Percentiles rank a stretch among this genome's conserved stretches.
phyloP scores from a whole-genome alignment of 1,284 basidiomycete species.

The Malassezia arunalokei region DNA sequence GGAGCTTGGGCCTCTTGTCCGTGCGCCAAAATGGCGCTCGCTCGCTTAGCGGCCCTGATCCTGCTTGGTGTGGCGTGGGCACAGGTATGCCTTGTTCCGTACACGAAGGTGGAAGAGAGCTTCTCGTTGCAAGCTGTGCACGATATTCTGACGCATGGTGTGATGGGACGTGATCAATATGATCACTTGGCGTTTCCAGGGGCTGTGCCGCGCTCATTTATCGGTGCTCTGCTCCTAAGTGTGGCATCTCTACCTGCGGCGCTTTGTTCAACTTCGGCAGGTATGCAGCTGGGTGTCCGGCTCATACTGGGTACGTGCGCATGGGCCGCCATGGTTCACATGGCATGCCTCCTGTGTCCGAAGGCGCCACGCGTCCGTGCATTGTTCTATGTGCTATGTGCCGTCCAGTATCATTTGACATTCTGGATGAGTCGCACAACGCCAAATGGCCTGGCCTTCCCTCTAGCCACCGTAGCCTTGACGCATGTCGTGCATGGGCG shows the following conservation, averaged over 20 bases:
- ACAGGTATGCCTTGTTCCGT: constrained; percentile 52
- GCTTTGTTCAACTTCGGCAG: constrained; percentile 52
- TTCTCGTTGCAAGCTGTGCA: constrained; percentile 87
- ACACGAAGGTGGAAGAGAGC: constrained; percentile 92
- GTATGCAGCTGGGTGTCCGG: constrained; percentile 59
- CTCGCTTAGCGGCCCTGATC: neutral
- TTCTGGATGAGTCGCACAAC: constrained; percentile 87
- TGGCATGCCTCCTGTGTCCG: constrained; percentile 45
- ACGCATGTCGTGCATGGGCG: constrained; percentile 51
- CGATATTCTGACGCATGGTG: constrained; percentile 69
- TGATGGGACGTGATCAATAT: constrained; percentile 53
- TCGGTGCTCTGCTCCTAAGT: constrained; percentile 53
- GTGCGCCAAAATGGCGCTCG: too few species aligned
- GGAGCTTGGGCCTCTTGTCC: too few species aligned
- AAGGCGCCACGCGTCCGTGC: neutral
- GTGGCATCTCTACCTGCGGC: constrained; percentile 32
- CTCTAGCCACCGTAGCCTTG: constrained; percentile 59
- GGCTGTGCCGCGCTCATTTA: constrained; percentile 73
- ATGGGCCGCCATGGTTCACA: constrained; percentile 55
- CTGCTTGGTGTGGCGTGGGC: neutral
- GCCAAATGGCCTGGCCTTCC: constrained; percentile 82
- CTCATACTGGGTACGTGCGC: constrained; percentile 62
- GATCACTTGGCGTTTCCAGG: constrained; percentile 84
- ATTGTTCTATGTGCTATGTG: constrained; percentile 55
- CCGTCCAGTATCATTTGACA: constrained; percentile 75